Conservation (phyloP, 106 monocot species). For the Ottelia alismoides region DNA sequence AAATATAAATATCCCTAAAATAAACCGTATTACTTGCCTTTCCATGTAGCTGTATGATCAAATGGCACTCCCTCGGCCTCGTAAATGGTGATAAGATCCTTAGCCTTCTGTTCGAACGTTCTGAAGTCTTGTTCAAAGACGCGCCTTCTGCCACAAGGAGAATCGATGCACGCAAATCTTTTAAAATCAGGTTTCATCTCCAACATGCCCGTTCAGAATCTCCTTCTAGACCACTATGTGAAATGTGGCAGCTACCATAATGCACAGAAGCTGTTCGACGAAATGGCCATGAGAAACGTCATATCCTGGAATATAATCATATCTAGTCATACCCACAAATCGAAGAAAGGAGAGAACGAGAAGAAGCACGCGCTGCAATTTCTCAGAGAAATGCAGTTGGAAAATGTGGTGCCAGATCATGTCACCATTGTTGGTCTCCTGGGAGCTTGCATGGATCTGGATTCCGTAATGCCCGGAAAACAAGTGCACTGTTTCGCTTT, state of each 20-base stretch:
- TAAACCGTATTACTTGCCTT: too few species aligned
- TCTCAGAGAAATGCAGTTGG: conserved; percentile 6
- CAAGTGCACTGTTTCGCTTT: conserved; percentile 18
- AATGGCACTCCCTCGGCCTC: too few species aligned
- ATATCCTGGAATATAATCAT: conserved; percentile 12
- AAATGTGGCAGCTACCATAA: background rate
- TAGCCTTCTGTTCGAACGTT: too few species aligned
- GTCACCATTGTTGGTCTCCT: conserved; percentile 3
- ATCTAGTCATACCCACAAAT: background rate
- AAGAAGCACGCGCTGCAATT: background rate
- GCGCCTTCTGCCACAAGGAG: background rate
- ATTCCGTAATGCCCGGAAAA: background rate
- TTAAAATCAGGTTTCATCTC: background rate
- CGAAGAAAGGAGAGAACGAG: background rate
- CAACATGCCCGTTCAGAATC: background rate
- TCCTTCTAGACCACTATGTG: conserved; percentile 2
- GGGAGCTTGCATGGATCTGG: conserved; percentile 1
- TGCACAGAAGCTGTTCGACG: conserved; percentile 1
- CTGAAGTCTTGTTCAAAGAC: conserved; percentile 1
- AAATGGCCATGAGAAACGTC: conserved; percentile 4
- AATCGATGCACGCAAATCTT: conserved; percentile 1
- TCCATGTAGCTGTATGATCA: too few species aligned
- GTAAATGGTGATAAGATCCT: too few species aligned
- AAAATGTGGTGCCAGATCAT: conserved; percentile 4
- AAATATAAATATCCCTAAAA: too few species aligned